phyloP scores from a whole-genome alignment of 1,284 basidiomycete species.

The Cutaneotrichosporon sp. region DNA sequence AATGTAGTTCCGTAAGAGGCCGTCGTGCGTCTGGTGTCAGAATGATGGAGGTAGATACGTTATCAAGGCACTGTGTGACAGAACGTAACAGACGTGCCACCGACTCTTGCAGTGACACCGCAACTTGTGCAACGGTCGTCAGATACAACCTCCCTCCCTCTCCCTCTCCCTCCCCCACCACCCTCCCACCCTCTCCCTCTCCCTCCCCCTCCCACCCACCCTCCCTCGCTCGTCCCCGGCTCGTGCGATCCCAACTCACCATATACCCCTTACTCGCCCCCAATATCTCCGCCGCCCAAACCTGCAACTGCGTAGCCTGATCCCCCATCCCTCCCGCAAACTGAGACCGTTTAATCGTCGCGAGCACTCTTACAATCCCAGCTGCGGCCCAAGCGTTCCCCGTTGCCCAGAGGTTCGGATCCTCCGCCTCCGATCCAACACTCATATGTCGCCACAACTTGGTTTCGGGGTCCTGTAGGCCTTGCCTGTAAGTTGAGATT shows the following conservation, averaged over 20 bases:
- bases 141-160: no score
- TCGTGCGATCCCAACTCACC: constrained; percentile 16
- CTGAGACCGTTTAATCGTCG: constrained; percentile 54
- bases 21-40: constrained; percentile 56
- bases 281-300: constrained; percentile 57
- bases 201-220: no score
- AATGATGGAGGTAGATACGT: neutral
- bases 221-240: no score
- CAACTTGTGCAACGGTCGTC: no score
- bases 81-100: no score
- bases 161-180: neutral
- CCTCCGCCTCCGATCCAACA: constrained; percentile 36
- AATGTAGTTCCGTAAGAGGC: constrained; percentile 74
- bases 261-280: constrained; percentile 43
- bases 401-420: constrained; percentile 48
- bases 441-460: constrained; percentile 52
- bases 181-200: neutral
- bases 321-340: constrained; percentile 42
- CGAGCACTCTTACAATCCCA: constrained; percentile 57
- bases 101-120: no score
- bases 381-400: constrained; percentile 59
- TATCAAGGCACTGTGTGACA: neutral
- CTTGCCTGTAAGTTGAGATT: constrained; percentile 69
- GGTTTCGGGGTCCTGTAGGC: constrained; percentile 37
- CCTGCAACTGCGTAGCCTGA: constrained; percentile 52